Conservation (phyloP, 2,329 filamentous ascomycete species). For the Ophiocordyceps camponoti-leonardi region DNA sequence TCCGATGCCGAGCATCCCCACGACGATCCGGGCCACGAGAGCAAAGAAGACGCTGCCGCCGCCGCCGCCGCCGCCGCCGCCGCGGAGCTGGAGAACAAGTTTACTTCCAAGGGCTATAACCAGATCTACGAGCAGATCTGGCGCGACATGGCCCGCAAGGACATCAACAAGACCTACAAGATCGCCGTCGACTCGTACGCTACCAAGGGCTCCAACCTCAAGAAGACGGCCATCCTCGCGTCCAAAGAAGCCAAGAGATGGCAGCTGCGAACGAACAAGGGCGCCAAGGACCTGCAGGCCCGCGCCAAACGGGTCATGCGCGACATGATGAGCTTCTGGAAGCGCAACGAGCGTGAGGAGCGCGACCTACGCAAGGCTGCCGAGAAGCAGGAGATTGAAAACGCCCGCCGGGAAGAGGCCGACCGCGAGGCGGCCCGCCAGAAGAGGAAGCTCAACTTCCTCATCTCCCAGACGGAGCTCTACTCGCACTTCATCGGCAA, state of each 20-base stretch:
- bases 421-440: constrained; percentile 94
- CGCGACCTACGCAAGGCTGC: constrained; percentile 86
- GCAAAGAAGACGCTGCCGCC: constrained; percentile 23
- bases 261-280: constrained; percentile 97
- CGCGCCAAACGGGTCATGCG: constrained; percentile 96
- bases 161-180: constrained; percentile 82
- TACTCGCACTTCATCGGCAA: constrained; percentile 99
- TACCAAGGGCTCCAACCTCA: constrained; percentile 84
- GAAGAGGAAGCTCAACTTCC: constrained; percentile 97
- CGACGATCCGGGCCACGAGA: constrained; percentile 33
- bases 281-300: constrained; percentile 92
- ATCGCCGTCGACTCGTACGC: constrained; percentile 72
- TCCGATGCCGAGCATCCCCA: constrained; percentile 21
- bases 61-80: no score
- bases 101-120: constrained; percentile 83
- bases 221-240: constrained; percentile 91
- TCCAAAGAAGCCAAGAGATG: constrained; percentile 95
- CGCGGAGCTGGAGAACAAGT: constrained; percentile 43
- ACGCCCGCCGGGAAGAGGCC: constrained; percentile 89
- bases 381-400: constrained; percentile 90
- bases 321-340: constrained; percentile 99
- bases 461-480: constrained; percentile 95
- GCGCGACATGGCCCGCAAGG: constrained; percentile 85
- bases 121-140: constrained; percentile 97
- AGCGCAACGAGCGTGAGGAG: constrained; percentile 94